Evolutionary conservation across 768 basidiomycete genomes (phyloP).

Genomic region (Rhizopogon rudus): DNA sequence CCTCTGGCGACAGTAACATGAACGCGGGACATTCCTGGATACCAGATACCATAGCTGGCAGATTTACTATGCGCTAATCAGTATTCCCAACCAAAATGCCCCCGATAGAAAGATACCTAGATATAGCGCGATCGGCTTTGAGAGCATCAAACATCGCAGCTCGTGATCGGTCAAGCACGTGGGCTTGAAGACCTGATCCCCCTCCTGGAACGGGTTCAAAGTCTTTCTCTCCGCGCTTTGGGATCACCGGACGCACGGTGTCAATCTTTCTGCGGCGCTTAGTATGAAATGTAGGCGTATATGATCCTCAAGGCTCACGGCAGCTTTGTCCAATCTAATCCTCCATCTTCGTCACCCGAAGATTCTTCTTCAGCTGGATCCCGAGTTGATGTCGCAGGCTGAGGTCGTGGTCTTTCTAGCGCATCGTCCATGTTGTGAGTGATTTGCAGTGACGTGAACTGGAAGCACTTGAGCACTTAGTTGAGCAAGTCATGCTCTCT

Average conservation of each 20-base stretch:
- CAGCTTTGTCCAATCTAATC: conserved; percentile 80
- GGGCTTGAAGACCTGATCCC: conserved; percentile 73
- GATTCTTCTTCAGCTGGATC: conserved; percentile 43
- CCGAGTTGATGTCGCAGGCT: conserved; percentile 3
- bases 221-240: conserved; percentile 96
- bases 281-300: conserved; percentile 4
- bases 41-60: conserved; percentile 80
- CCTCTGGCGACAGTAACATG: conserved; percentile 74
- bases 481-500: not conserved
- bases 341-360: conserved; percentile 71
- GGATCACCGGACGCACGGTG: conserved; percentile 65
- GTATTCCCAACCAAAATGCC: not conserved
- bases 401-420: conserved; percentile 38
- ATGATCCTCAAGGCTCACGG: conserved; percentile 35
- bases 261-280: conserved; percentile 15
- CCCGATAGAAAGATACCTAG: conserved; percentile 44
- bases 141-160: conserved; percentile 86
- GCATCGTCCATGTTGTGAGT: conserved; percentile 53
- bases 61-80: conserved; percentile 49
- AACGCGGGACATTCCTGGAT: conserved; percentile 56
- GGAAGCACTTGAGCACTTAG: not conserved
- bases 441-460: not conserved
- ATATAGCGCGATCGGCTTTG: conserved; percentile 64
- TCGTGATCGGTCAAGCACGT: conserved; percentile 75
- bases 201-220: conserved; percentile 73